A percentile compares a stretch with the other conserved stretches of the same genome.
Evolutionary conservation across 805 yeast species (phyloP).

Genomic region (Wickerhamomyces bovis): DNA sequence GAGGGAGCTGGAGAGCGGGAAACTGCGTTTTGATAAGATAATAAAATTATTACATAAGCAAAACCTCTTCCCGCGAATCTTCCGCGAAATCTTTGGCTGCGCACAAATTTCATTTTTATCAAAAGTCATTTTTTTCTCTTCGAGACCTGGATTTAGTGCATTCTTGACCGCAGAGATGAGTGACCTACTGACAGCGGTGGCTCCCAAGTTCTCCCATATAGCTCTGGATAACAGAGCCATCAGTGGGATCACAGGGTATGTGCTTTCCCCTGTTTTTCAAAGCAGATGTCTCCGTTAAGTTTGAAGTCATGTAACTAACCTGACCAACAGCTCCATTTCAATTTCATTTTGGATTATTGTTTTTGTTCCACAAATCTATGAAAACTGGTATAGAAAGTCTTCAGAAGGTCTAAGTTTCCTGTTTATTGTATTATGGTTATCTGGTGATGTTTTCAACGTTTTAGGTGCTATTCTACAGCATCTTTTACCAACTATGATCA

Average conservation of each 20-base stretch:
- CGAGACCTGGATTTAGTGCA: background rate
- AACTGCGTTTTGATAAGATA: background rate
- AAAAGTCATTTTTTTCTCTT: background rate
- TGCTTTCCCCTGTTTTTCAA: background rate
- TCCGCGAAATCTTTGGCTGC: background rate
- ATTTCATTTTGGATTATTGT: constrained; percentile 98
- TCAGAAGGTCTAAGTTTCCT: constrained; percentile 86
- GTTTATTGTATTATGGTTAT: constrained; percentile 85
- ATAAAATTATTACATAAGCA: background rate
- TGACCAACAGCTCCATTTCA: constrained; percentile 53
- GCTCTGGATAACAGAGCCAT: constrained; percentile 22
- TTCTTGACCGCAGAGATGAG: background rate
- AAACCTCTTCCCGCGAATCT: background rate
- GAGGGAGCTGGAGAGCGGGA: background rate
- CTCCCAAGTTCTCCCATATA: constrained; percentile 11
- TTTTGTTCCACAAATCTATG: constrained; percentile 94
- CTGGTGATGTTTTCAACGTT: constrained; percentile 91
- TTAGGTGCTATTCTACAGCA: constrained; percentile 87
- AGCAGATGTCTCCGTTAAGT: constrained; percentile 1
- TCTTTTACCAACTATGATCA: constrained; percentile 89
- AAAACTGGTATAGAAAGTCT: constrained; percentile 77
- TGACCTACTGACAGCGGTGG: background rate
- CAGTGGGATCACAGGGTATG: constrained; percentile 24
- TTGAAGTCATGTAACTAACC: background rate
- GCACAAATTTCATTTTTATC: background rate